Evolutionary conservation across 768 basidiomycete genomes (phyloP).

Genomic region (Kwoniella newhampshirensis): DNA sequence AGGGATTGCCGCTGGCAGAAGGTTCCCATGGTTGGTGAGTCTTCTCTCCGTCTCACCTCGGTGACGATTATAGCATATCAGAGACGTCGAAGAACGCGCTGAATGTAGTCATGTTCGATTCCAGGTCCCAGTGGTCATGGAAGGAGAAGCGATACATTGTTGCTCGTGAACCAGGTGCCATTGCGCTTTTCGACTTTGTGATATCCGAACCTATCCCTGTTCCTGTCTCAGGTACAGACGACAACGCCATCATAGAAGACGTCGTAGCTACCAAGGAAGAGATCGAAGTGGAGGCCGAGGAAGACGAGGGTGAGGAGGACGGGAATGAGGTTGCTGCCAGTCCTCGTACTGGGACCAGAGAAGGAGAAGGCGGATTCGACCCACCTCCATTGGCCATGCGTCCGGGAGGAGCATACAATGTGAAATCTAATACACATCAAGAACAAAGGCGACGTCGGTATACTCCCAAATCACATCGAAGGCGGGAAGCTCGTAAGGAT

Average conservation of each 20-base stretch:
- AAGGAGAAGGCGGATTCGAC: slow-evolving; percentile 7
- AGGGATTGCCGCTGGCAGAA: slow-evolving; percentile 18
- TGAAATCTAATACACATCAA: background rate
- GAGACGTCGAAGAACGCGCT: too few species aligned
- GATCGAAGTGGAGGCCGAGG: slow-evolving; percentile 6
- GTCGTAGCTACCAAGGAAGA: background rate
- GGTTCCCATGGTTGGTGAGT: slow-evolving; percentile 36
- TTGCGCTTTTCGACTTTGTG: slow-evolving; percentile 37
- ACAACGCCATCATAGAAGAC: slow-evolving; percentile 7
- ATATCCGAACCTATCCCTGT: slow-evolving; percentile 17
- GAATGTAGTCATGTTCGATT: too few species aligned
- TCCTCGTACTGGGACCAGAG: background rate
- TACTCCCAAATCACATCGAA: too few species aligned
- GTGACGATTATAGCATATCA: too few species aligned
- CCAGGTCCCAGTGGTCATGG: slow-evolving; percentile 37
- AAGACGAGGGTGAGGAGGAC: background rate
- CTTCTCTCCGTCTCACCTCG: too few species aligned
- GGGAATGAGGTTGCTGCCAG: background rate
- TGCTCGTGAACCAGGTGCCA: slow-evolving; percentile 39
- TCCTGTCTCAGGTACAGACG: slow-evolving; percentile 7
- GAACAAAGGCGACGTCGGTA: background rate
- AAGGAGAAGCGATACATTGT: slow-evolving; percentile 51
- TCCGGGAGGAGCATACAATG: slow-evolving; percentile 20
- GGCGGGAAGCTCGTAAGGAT: background rate
- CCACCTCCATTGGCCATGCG: slow-evolving; percentile 16